Evolutionary conservation across 371 early-diverging fungal species (phyloP), one percentile per base, ranked within the genome.

Genomic region (Mucor piriformis): DNA sequence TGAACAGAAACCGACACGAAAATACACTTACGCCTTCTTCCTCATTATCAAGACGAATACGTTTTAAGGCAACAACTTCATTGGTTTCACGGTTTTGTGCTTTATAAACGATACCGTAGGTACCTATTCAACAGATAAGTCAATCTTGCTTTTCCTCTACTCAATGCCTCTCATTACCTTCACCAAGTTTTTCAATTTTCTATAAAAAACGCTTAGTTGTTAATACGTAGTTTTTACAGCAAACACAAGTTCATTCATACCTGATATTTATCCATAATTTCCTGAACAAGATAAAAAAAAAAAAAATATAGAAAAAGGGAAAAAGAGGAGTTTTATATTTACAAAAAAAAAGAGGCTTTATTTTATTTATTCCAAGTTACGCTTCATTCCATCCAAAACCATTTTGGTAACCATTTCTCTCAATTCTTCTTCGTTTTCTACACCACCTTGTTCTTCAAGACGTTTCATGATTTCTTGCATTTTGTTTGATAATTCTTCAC

Each of bases 31-130:
- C 90, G 48, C 93, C 95, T 77, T 98, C 98, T 70, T 93, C 91
- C 75, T 99, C 99, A 63, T 94, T 92, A 59, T 97, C 98, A 59
- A 98, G 83, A 20, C 98, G 89, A 54, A 99, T 93, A 54, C 97
- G 91, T 79, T 99, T 99, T 52, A 99, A 77, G 1, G 99, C 99
- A 7, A 99, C 98, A 4, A 99, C 90, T 70, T 92, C 93, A 63
- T 89, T 90, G 10, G 95, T 94, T 38, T 90, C 92, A 61, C 91
- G 81, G 74, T 97, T 94, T 70, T 92, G 93, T 15, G 98, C 97
- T 74, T 97, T 97, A 81, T 96, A 98, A 0, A 98, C 99, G 50
- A 97, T 92, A 52, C 99, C 99, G 61, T 95, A 95, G 3, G 96
- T 93, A 63, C 96, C 92, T 90, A 70, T 46, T 2, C 7, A 46